Evolutionary conservation across 2,329 filamentous ascomycete genomes (phyloP).

Genomic region (Botrytis byssoidea): DNA sequence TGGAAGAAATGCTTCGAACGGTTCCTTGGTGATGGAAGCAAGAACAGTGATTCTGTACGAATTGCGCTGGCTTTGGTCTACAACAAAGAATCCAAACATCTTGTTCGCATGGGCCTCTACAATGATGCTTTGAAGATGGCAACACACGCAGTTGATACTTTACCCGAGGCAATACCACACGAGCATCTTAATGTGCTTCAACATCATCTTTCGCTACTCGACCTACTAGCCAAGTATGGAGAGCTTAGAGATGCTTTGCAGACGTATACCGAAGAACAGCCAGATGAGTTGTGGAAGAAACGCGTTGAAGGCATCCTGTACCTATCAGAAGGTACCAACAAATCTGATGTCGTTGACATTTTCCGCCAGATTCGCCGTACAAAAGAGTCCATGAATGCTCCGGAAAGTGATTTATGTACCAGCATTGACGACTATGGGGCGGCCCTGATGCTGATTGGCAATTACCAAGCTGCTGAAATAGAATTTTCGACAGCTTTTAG

Average conservation of each 20-base stretch:
- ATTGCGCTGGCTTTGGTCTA: constrained; percentile 29
- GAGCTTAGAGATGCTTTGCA: constrained; percentile 29
- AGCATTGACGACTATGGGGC: constrained; percentile 21
- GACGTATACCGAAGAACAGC: constrained; percentile 24
- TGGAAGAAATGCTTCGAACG: constrained; percentile 33
- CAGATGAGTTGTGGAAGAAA: constrained; percentile 31
- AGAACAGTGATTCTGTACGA: constrained; percentile 26
- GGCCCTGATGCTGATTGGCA: constrained; percentile 29
- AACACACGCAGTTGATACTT: constrained; percentile 26
- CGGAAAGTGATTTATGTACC: constrained; percentile 11
- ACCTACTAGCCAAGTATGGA: constrained; percentile 30
- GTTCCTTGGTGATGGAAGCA: constrained; percentile 27
- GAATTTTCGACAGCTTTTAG: constrained; percentile 29
- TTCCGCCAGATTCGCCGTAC: constrained; percentile 26
- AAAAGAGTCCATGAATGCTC: constrained; percentile 13
- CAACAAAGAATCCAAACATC: constrained; percentile 30
- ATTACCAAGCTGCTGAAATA: constrained; percentile 27
- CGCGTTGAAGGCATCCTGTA: constrained; percentile 31
- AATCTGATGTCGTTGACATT: constrained; percentile 24
- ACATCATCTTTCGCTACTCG: constrained; percentile 28
- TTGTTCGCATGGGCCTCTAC: constrained; percentile 30
- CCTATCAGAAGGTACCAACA: constrained; percentile 29
- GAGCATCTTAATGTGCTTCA: constrained; percentile 29
- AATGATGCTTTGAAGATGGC: constrained; percentile 31
- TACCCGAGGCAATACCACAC: constrained; percentile 28